A percentile compares a stretch with the other conserved stretches of the same genome.
Conservation (phyloP, 2,329 filamentous ascomycete genomes). For the Aureobasidium sp. region DNA sequence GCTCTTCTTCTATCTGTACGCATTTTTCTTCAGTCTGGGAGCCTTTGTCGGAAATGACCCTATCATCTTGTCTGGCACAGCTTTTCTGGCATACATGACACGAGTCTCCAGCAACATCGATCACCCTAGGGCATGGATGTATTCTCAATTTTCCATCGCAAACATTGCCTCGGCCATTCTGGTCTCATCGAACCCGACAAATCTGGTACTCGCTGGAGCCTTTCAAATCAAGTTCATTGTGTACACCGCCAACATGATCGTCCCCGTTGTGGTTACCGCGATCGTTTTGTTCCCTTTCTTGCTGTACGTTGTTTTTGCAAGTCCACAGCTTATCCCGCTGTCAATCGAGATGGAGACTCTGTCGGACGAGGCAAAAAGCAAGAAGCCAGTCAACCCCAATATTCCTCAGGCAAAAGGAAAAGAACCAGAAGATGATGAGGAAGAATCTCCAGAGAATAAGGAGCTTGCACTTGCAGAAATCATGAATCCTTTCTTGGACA, state of each 20-base stretch:
- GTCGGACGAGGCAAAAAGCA: slow-evolving; percentile 46
- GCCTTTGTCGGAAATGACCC: slow-evolving; percentile 68
- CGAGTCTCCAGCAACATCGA: slow-evolving; percentile 64
- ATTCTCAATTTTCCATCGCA: slow-evolving; percentile 61
- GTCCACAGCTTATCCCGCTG: slow-evolving; percentile 54
- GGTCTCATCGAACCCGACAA: slow-evolving; percentile 71
- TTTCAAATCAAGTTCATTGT: slow-evolving; percentile 64
- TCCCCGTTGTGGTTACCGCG: slow-evolving; percentile 60
- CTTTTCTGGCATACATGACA: slow-evolving; percentile 71
- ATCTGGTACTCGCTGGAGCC: slow-evolving; percentile 64
- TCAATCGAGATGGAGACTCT: slow-evolving; percentile 62
- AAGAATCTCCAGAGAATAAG: slow-evolving; percentile 43
- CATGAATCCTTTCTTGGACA: slow-evolving; percentile 67
- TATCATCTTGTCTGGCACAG: slow-evolving; percentile 64
- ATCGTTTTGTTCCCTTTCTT: slow-evolving; percentile 62
- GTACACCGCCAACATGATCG: slow-evolving; percentile 71
- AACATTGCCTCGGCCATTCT: slow-evolving; percentile 69
- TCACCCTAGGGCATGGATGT: slow-evolving; percentile 64
- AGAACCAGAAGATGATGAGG: slow-evolving; percentile 43
- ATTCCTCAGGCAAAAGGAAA: slow-evolving; percentile 56
- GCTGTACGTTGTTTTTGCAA: slow-evolving; percentile 59
- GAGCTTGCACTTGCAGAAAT: slow-evolving; percentile 60
- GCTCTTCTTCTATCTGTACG: slow-evolving; percentile 65
- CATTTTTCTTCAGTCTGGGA: slow-evolving; percentile 61
- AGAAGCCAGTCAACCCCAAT: slow-evolving; percentile 61